A percentile compares a stretch with the other conserved stretches of the same genome.
Conservation (phyloP, 768 basidiomycete species). For the Atractiella rhizophila region DNA sequence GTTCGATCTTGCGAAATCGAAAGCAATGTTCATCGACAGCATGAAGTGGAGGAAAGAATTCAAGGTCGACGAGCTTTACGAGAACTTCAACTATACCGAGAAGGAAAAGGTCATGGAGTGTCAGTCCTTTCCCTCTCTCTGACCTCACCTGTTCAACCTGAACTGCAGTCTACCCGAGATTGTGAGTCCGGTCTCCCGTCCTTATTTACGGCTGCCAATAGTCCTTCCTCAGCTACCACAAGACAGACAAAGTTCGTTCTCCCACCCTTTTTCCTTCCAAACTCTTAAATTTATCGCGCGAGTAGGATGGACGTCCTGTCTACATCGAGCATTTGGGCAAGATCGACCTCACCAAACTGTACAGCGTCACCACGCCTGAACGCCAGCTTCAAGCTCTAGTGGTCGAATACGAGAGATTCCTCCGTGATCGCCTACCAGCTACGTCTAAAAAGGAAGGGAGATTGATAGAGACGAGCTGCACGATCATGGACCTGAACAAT, state of each 20-base stretch:
- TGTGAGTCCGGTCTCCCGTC: background rate
- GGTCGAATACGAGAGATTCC: conserved; percentile 73
- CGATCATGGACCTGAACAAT: conserved; percentile 65
- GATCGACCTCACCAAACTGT: conserved; percentile 62
- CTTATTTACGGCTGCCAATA: background rate
- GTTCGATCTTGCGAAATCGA: conserved; percentile 60
- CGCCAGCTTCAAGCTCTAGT: conserved; percentile 73
- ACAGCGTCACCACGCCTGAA: conserved; percentile 55
- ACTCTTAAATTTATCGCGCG: background rate
- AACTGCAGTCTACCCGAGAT: background rate
- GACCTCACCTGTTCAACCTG: background rate
- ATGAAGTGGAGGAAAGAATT: conserved; percentile 81
- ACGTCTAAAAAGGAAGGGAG: conserved; percentile 40
- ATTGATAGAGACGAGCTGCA: conserved; percentile 88
- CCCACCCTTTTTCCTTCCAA: background rate
- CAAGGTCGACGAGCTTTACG: conserved; percentile 42
- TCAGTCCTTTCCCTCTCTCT: background rate
- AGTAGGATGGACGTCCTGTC: conserved; percentile 71
- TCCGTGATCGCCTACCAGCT: conserved; percentile 55
- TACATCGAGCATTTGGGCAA: conserved; percentile 84
- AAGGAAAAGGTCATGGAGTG: conserved; percentile 49
- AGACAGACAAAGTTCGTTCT: conserved; percentile 53
- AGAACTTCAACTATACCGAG: conserved; percentile 69
- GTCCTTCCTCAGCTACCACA: conserved; percentile 43
- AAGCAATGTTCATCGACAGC: conserved; percentile 51